Conservation (phyloP, 192 early-diverging fungal genomes). For the Allomyces macrogynus region DNA sequence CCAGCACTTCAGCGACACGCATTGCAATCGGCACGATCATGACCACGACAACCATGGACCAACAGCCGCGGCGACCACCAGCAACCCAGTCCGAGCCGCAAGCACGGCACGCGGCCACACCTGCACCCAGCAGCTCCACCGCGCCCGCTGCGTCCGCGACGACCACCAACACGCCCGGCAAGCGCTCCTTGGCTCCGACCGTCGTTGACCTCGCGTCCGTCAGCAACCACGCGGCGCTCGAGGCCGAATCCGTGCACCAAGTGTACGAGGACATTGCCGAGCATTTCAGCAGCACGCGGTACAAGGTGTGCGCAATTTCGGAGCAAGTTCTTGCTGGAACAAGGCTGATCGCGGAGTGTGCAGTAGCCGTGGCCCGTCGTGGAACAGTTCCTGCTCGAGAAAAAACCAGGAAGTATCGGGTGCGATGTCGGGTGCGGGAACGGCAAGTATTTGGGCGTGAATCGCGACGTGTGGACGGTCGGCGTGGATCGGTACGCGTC, state of each 20-base stretch:
- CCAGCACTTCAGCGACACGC: no score
- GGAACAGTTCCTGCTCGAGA: constrained; percentile 46
- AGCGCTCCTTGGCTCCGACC: no score
- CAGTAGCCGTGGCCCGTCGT: constrained; percentile 85
- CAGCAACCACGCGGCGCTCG: constrained; percentile 7
- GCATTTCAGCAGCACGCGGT: constrained; percentile 86
- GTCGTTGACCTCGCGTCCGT: no score
- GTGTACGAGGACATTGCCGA: constrained; percentile 83
- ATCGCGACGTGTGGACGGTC: constrained; percentile 51
- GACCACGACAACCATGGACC: no score
- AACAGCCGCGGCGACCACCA: no score
- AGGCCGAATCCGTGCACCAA: constrained; percentile 64
- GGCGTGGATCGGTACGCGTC: constrained; percentile 57
- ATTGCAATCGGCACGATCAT: no score
- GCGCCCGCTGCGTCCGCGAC: no score
- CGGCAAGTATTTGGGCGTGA: constrained; percentile 89
- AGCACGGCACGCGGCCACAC: no score
- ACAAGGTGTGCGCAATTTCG: constrained; percentile 41
- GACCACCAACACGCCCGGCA: no score
- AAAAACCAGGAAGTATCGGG: constrained; percentile 52
- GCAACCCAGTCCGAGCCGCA: no score
- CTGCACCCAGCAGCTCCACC: no score
- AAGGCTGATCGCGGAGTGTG: background rate
- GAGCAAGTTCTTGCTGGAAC: background rate
- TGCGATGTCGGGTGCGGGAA: constrained; percentile 95